Evolutionary conservation across 139 green algal species (phyloP).

Genomic region (Raphidocelis subcapitata): DNA sequence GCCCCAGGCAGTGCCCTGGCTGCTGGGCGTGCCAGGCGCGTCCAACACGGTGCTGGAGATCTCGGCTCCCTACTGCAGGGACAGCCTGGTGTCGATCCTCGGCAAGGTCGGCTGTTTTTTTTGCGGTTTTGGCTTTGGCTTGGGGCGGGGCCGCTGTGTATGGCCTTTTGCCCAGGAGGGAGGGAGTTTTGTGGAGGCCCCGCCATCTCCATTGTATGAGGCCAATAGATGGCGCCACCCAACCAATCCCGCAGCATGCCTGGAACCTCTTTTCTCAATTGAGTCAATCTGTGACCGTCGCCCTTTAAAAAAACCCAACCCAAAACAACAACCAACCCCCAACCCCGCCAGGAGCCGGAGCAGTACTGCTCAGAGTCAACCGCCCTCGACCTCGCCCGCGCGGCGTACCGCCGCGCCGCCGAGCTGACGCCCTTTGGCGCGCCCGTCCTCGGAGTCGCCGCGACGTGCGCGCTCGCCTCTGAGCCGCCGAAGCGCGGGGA

Average conservation of each 20-base stretch:
- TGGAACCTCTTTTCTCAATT: too few relatives aligned
- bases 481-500: conserved; percentile 66
- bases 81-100: conserved; percentile 53
- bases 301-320: too few relatives aligned
- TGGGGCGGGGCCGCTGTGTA: too few relatives aligned
- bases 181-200: too few relatives aligned
- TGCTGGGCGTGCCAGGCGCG: conserved; percentile 76
- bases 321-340: not conserved
- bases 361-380: conserved; percentile 53
- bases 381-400: conserved; percentile 55
- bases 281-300: not conserved
- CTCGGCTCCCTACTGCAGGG: conserved; percentile 65
- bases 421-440: conserved; percentile 52
- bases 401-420: conserved; percentile 66
- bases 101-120: conserved; percentile 43
- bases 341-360: conserved; percentile 28
- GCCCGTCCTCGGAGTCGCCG: conserved; percentile 64
- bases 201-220: too few relatives aligned
- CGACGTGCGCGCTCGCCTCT: conserved; percentile 73
- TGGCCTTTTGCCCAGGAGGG: too few relatives aligned
- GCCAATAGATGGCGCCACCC: too few relatives aligned
- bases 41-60: conserved; percentile 76
- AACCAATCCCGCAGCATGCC: too few relatives aligned
- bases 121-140: too few relatives aligned
- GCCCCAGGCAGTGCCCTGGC: conserved; percentile 64